Evolutionary conservation across 1,284 basidiomycete genomes (phyloP).

Genomic region (Limonomyces culmigenus): DNA sequence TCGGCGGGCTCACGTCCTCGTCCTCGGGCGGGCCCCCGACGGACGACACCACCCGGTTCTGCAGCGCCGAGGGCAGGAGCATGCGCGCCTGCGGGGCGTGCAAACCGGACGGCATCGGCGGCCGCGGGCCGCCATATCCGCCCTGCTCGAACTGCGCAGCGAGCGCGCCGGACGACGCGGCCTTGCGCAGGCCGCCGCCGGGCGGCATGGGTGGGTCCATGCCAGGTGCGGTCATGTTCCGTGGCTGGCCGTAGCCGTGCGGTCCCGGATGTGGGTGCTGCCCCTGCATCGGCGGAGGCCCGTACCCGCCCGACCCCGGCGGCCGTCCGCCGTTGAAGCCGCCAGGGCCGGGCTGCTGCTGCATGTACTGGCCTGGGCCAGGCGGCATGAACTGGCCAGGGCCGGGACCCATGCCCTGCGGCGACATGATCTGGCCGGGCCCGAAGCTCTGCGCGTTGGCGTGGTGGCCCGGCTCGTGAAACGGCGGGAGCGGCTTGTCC

Average conservation of each 20-base stretch:
- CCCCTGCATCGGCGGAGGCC: not conserved
- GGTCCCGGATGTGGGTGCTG: not conserved
- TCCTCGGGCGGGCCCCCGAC: constrained; percentile 27
- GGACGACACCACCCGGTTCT: constrained; percentile 31
- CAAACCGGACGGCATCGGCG: constrained; percentile 24
- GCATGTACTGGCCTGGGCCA: not conserved
- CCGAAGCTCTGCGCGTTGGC: no score
- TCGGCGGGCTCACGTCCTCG: constrained; percentile 54
- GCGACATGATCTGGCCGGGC: no score
- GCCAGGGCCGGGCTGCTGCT: not conserved
- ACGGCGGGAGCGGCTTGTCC: no score
- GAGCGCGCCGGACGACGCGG: constrained; percentile 44
- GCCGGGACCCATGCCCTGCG: constrained; percentile 5
- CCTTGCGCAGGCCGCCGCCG: constrained; percentile 34
- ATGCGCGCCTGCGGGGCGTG: constrained; percentile 32
- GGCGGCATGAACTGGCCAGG: constrained; percentile 13
- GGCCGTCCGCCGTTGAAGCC: not conserved
- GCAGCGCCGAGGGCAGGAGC: constrained; percentile 42
- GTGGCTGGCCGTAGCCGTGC: not conserved
- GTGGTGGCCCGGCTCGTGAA: no score
- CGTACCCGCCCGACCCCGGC: no score
- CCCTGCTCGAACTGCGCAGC: constrained; percentile 33
- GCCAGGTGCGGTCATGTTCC: constrained; percentile 7
- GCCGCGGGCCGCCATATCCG: constrained; percentile 16
- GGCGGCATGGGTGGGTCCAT: not conserved